Evolutionary conservation across 352 stramenopile species (phyloP), one percentile per base, ranked within the genome.

Genomic region (Phytophthora idaei): DNA sequence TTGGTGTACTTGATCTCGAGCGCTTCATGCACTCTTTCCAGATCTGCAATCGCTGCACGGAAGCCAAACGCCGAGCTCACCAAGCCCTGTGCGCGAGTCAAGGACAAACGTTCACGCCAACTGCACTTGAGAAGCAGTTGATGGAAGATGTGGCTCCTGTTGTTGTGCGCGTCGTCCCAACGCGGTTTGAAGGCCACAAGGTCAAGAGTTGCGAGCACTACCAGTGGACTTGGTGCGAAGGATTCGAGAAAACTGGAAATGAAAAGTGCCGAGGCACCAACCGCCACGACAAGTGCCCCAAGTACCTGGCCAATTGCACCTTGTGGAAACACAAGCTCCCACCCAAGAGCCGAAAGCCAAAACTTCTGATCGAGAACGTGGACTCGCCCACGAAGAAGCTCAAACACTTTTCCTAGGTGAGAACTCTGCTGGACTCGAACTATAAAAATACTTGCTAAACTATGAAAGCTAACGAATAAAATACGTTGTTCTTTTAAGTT

Each of bases 191-290:
- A 85, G 86, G 86, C 37, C 65, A 69, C 61, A 94, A 94, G 66
- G 85, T 94, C 55, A 89, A 90, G 62, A 91, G 81, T 47, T 94
- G 86, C 41, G 86, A 94, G 52, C 86, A 94, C 61, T 94, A 93
- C 57, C 86, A 93, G 60, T 94, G 86, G 86, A 94, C 84, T 1
- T 94, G 86, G 86, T 94, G 86, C 65, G 86, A 94, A 73, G 86
- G 86, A 3, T 94, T 90, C 29, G 84, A 85, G 45, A 94, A 94
- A 55, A 91, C 84, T 25, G 79, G 83, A 42, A 94, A 94, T 59
- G 86, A 93, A 57, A 94, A 94, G 52, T 94, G 84, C 70, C 85
- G 81, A 39, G 86, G 86, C 42, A 94, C 86, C 12, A 94, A 94
- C 57, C 84, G 86, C 39, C 86, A 94, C 63, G 86, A 94, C 61